A percentile compares a stretch with the other conserved stretches of the same genome.
Conservation (phyloP, 192 early-diverging fungal species). For the Coemansia sp. region DNA sequence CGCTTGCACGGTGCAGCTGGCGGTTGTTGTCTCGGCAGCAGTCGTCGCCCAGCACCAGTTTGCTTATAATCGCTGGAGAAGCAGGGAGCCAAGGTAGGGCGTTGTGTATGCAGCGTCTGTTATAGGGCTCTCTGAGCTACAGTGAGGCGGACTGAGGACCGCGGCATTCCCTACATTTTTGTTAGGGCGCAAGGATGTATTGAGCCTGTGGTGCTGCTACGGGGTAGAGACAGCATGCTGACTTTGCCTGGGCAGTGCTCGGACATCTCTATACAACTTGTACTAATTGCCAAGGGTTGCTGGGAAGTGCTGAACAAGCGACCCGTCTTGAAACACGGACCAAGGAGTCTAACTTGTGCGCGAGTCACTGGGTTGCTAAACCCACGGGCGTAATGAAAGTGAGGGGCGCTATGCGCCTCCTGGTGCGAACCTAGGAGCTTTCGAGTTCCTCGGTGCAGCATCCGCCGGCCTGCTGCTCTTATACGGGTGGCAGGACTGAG, state of each 20-base stretch:
- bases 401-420: conserved; percentile 19
- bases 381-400: conserved; percentile 61
- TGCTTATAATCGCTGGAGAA: conserved; percentile 55
- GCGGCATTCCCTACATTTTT: conserved; percentile 27
- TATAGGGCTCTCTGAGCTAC: conserved; percentile 58
- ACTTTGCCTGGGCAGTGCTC: conserved; percentile 3
- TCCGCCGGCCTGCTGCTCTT: conserved; percentile 58
- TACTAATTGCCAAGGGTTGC: conserved; percentile 47
- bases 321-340: conserved; percentile 82
- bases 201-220: neutral
- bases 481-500: conserved; percentile 53
- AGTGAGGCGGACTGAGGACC: conserved; percentile 59
- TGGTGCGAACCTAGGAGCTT: conserved; percentile 29
- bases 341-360: conserved; percentile 80
- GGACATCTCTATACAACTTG: neutral
- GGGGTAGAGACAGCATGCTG: conserved; percentile 28
- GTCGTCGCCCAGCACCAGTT: conserved; percentile 42
- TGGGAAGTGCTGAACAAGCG: conserved; percentile 67
- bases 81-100: conserved; percentile 42
- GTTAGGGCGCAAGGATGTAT: conserved; percentile 1
- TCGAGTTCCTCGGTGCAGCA: conserved; percentile 37
- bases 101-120: conserved; percentile 56
- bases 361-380: conserved; percentile 63
- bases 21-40: neutral
- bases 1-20: conserved; percentile 30